Base-by-base conservation (phyloP, 2,329 filamentous ascomycete species). In the Talaromyces sp. region DNA sequence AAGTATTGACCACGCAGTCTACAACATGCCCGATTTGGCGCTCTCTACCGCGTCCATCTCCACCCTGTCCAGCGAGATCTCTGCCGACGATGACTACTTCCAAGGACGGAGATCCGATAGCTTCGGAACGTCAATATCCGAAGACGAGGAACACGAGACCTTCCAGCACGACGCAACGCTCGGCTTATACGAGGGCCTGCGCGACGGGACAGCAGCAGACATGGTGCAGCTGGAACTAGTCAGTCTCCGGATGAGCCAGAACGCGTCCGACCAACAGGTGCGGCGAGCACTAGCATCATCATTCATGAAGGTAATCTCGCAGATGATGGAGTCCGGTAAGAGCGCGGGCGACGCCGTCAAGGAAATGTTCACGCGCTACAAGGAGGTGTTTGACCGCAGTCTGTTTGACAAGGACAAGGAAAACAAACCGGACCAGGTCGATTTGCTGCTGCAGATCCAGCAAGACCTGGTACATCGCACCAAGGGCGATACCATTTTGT, bases 171-270 rank as follows among this genome's bases (percentile, higher is more conserved):
- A 97, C 69, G 93, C 93, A 27, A 90, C 93, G 3, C 82, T 87
- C 65, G 93, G 91, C 62, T 84, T 97, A n/a, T 83, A 92, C 63
- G 92, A 97, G 69, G 90, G 91, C 26, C 81, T 97, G 48, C 88
- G 89, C 56, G 84, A 86, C 62, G 88, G 87, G 24, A 80, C 85
- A 55, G 84, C 85, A 14, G 85, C 86, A 11, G 90, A 95, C 71
- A 94, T 96, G 64, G 92, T 96, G 69, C 91, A 93, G 72, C 84
- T 97, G 35, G 94, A 99, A 73, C 89, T 99, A 64, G 96, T 92
- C 80, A 90, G 91, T 53, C 81, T 97, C n/a, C 88, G 93, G 11
- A 90, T 99, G 74, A 89, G 88, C 58, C 91, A 90, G 68, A 91
- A 97, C 69, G 94, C 94, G 2, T 92, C 91, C 0, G 93, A 96